Conservation (phyloP, 257 asterid genomes). For the Linderniella brevidens region DNA sequence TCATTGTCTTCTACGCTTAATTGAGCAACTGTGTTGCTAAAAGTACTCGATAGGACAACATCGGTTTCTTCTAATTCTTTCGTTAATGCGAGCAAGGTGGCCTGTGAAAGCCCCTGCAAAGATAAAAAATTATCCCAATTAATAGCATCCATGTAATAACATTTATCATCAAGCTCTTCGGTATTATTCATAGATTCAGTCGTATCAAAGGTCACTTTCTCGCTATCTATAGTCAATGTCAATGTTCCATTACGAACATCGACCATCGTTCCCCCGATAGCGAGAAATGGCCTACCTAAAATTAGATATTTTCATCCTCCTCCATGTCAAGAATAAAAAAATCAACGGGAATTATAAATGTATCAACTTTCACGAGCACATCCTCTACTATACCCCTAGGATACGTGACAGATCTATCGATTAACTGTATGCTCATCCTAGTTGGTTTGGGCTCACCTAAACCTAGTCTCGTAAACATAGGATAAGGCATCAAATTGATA, state of each 20-base stretch:
- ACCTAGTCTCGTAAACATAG: not conserved
- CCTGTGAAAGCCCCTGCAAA: too few relatives aligned
- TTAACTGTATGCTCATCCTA: not conserved
- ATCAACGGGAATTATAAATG: not conserved
- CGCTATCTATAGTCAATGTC: not conserved
- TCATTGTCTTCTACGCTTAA: too few relatives aligned
- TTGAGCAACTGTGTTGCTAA: too few relatives aligned
- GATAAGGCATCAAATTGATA: not conserved
- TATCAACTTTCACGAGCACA: not conserved
- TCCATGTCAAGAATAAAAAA: not conserved
- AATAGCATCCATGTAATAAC: too few relatives aligned
- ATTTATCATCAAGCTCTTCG: too few relatives aligned
- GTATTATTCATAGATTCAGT: not conserved
- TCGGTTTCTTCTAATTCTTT: too few relatives aligned
- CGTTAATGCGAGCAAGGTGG: too few relatives aligned
- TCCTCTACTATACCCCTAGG: not conserved
- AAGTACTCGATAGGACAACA: too few relatives aligned
- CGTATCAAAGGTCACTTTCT: not conserved
- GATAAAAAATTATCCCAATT: too few relatives aligned
- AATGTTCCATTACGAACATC: not conserved
- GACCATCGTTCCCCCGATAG: not conserved
- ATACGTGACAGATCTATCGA: not conserved
- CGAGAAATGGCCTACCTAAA: not conserved
- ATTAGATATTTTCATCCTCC: not conserved
- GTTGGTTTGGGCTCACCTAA: not conserved